A percentile compares a stretch with the other conserved stretches of the same genome.
These are phyloP conservation scores for Neoscytalidium dimidiatum DNA, from an alignment of 2,329 filamentous ascomycete genomes.

Conservation along the genomic window DNA sequence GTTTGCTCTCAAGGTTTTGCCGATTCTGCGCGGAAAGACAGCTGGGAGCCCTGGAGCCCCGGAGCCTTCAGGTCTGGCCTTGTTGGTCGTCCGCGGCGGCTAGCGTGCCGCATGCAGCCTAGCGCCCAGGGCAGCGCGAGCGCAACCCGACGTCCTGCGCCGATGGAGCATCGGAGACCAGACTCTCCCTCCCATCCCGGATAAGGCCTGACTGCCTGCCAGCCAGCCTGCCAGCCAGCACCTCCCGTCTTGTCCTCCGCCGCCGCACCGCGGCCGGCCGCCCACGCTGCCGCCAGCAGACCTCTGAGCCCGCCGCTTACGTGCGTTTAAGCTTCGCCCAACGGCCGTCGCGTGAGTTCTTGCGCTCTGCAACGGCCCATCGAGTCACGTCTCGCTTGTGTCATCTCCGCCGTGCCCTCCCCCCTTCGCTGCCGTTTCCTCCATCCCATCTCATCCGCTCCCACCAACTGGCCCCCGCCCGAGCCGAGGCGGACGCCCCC, in stretches of 20 bases:
- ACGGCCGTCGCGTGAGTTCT: not conserved
- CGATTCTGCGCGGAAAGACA: not conserved
- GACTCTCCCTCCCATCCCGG: slow-evolving; percentile 7
- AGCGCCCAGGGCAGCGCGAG: not conserved
- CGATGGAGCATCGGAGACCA: slow-evolving; percentile 7
- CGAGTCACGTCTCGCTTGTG: slow-evolving; percentile 12
- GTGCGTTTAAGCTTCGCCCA: not conserved
- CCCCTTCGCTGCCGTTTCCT: not conserved
- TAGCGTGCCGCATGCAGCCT: slow-evolving; percentile 14
- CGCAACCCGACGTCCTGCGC: slow-evolving; percentile 1
- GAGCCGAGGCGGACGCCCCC: not conserved
- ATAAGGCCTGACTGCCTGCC: too few species aligned
- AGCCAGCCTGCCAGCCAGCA: not conserved
- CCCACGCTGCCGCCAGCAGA: too few species aligned
- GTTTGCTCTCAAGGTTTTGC: slow-evolving; percentile 4
- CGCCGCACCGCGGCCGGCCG: not conserved
- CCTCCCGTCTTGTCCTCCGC: not conserved
- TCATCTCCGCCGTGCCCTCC: slow-evolving; percentile 17
- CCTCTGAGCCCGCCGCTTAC: not conserved
- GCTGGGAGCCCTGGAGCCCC: slow-evolving; percentile 6
- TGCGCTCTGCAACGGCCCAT: not conserved
- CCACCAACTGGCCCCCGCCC: slow-evolving; percentile 10
- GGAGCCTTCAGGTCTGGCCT: too few species aligned
- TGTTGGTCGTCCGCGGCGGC: slow-evolving; percentile 7
- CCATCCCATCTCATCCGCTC: not conserved